A percentile compares a stretch with the other conserved stretches of the same genome.
Evolutionary conservation across 257 asterid species (phyloP).

Genomic region (Nicotiana knightiana): DNA sequence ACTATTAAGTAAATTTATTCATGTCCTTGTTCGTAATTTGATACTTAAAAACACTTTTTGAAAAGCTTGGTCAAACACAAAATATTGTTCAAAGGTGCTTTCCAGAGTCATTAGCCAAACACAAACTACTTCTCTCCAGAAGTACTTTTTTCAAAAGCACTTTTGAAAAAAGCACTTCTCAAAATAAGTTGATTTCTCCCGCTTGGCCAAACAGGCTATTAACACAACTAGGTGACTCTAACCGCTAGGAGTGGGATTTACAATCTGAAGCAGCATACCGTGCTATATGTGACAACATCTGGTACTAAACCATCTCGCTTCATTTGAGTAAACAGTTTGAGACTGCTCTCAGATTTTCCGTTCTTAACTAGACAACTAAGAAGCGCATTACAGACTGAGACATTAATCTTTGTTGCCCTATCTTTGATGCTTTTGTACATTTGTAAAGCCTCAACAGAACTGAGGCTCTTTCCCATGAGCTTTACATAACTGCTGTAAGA

Average conservation of each 20-base stretch:
- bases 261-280: constrained; percentile 49
- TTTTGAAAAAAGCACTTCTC: too few relatives aligned
- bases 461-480: constrained; percentile 60
- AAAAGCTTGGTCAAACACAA: too few relatives aligned
- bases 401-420: constrained; percentile 49
- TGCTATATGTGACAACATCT: constrained; percentile 83
- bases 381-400: constrained; percentile 80
- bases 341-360: constrained; percentile 68
- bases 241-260: constrained; percentile 9
- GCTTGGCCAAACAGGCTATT: too few relatives aligned
- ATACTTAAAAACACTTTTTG: too few relatives aligned
- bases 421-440: constrained; percentile 67
- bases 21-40: too few relatives aligned
- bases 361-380: constrained; percentile 65
- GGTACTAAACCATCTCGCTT: constrained; percentile 78
- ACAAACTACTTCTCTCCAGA: too few relatives aligned
- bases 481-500: constrained; percentile 88
- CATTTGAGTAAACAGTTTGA: constrained; percentile 80
- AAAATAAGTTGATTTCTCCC: too few relatives aligned
- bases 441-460: constrained; percentile 57
- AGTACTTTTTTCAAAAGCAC: too few relatives aligned
- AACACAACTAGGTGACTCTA: background rate
- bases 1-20: too few relatives aligned
- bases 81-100: too few relatives aligned
- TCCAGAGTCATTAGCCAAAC: too few relatives aligned